A percentile compares a stretch with the other conserved stretches of the same genome.
phyloP scores from a whole-genome alignment of 1,139 yeast genomes.

The Suhomyces atakaporum region DNA sequence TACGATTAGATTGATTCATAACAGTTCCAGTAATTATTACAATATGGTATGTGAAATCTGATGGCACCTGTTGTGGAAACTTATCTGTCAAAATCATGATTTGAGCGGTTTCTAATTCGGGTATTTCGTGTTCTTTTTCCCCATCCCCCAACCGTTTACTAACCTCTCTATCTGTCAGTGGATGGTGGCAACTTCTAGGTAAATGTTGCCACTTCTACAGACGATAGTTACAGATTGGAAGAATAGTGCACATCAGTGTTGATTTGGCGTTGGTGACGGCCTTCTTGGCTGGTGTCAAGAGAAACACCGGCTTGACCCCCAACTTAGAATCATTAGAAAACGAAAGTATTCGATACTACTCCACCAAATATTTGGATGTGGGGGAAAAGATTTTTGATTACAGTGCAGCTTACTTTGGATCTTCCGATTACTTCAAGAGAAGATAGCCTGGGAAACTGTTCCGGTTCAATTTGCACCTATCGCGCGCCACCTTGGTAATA shows the following conservation, averaged over 20 bases:
- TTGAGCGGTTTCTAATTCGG: too few species aligned
- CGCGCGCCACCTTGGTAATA: not conserved
- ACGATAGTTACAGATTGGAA: conserved; percentile 57
- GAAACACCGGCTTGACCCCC: conserved; percentile 78
- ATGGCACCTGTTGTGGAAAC: too few species aligned
- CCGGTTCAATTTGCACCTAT: not conserved
- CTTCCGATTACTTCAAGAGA: conserved; percentile 74
- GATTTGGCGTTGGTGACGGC: conserved; percentile 82
- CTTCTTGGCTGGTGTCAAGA: conserved; percentile 83
- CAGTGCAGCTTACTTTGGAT: conserved; percentile 68
- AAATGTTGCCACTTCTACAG: too few species aligned
- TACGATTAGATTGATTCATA: not conserved
- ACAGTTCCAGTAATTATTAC: not conserved
- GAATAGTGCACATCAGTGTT: conserved; percentile 63
- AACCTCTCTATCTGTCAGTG: too few species aligned
- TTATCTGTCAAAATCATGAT: too few species aligned
- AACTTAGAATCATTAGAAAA: conserved; percentile 35
- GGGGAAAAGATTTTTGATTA: conserved; percentile 88
- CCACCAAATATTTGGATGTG: conserved; percentile 67
- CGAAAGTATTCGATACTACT: conserved; percentile 58
- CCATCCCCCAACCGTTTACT: not conserved
- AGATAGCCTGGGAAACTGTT: conserved; percentile 27
- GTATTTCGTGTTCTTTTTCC: too few species aligned
- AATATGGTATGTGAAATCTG: not conserved
- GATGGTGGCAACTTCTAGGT: too few species aligned